phyloP scores from a whole-genome alignment of 257 asterid species.

The Fraxinus cuspidata region DNA sequence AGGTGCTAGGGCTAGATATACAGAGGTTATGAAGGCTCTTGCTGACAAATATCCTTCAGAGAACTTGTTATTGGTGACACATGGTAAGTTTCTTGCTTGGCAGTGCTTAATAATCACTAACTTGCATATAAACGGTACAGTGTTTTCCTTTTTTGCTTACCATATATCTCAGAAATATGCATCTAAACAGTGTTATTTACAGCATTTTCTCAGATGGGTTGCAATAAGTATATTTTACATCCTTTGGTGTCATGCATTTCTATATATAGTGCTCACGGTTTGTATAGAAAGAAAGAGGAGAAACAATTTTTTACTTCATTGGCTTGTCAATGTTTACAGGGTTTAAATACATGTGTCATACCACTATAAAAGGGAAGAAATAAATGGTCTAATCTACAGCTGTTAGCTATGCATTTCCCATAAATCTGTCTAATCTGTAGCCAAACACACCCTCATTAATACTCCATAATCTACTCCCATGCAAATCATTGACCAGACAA shows the following conservation, averaged over 20 bases:
- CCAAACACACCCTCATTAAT: background rate
- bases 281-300: no score
- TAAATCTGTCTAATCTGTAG: background rate
- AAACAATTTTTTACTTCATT: background rate
- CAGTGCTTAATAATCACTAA: background rate
- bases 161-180: background rate
- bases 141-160: background rate
- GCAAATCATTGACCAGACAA: background rate
- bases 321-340: background rate
- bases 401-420: background rate
- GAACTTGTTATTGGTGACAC: constrained; percentile 84
- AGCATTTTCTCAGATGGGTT: background rate
- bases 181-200: background rate
- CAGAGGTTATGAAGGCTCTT: constrained; percentile 59
- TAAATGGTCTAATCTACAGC: background rate
- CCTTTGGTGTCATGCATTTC: background rate
- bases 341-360: background rate
- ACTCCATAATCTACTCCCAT: background rate
- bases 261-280: background rate
- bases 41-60: constrained; percentile 82
- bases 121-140: background rate
- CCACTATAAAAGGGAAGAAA: background rate
- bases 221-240: background rate
- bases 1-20: constrained; percentile 65
- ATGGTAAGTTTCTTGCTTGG: constrained; percentile 51